Evolutionary conservation across 345 rosid genomes (phyloP), one percentile per base, ranked within the genome.

Genomic region (Eucalyptus curtisii): DNA sequence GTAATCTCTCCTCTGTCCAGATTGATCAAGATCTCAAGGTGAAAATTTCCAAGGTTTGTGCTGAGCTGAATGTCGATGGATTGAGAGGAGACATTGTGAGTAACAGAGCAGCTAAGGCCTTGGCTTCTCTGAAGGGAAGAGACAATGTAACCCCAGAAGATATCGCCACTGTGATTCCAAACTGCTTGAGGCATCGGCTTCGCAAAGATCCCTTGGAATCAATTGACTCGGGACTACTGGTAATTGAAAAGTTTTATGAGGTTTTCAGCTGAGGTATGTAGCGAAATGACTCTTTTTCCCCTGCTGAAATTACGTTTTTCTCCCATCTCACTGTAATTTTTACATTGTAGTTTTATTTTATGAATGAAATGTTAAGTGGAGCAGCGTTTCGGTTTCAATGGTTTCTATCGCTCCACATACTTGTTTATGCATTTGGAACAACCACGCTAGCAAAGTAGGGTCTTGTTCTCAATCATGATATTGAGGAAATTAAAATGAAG

Each of bases 131-230:
- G 48, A 98, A 96, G 92, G 97, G 97, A 89, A 96, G 97, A 92
- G 98, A 97, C 85, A 88, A 89, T 30, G 99, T 97, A 22, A 93
- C 94, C 76, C 91, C 99, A 2, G 99, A 98, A 87, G 99, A 98
- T 91, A 93, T 98, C 80, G 98, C 99, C n/a, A 97, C 99, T 7
- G 99, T 98, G 89, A 98, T 98, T 52, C 98, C 99, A 88, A 97
- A 97, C 90, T 97, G 99, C 89, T 94, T 98, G 88, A 96, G 99
- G 94, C 99, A 98, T 90, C 97, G 99, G 37, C 97, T 97, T 71
- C 93, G 99, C 89, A 98, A 98, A 93, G 99, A 98, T 92, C 99
- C 99, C 7, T 86, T 98, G 94, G 99, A 98, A 90, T 97, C 99
- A 5, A 96, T 98, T 7, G 99, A 97, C 93, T 98, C 98, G 1